Percentiles rank a stretch among this genome's conserved stretches.
phyloP scores from a whole-genome alignment of 2,329 filamentous ascomycete species.

The Verticillium tricorpus region DNA sequence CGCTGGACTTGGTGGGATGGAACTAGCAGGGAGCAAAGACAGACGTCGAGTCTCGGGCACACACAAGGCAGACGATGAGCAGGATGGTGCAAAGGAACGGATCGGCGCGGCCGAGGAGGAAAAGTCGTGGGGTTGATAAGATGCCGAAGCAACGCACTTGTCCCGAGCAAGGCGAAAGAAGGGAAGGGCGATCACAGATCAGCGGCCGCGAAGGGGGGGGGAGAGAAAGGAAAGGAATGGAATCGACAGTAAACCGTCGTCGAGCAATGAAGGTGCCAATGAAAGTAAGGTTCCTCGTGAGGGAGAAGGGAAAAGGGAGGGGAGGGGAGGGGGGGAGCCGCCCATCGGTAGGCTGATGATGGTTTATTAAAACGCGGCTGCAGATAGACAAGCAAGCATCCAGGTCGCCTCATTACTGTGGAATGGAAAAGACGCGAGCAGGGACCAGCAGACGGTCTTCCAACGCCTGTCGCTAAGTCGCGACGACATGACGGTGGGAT shows the following conservation, averaged over 20 bases:
- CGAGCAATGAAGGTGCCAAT: slow-evolving; percentile 11
- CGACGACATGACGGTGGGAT: not conserved
- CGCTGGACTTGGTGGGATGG: not conserved
- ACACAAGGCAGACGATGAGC: not conserved
- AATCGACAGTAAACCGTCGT: slow-evolving; percentile 11
- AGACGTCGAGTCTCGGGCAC: not conserved
- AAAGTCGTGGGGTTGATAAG: not conserved
- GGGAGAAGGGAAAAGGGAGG: slow-evolving; percentile 1
- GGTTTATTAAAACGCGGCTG: not conserved
- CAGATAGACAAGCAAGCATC: not conserved
- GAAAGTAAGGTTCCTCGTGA: slow-evolving; percentile 8
- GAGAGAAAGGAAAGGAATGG: slow-evolving; percentile 9
- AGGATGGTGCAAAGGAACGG: not conserved
- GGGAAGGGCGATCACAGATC: slow-evolving; percentile 13
- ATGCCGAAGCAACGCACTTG: not conserved
- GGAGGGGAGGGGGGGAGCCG: slow-evolving; percentile 1
- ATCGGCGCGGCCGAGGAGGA: not conserved
- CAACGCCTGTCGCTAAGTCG: not conserved
- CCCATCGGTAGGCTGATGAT: not conserved
- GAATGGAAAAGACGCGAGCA: not conserved
- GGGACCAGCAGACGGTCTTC: not conserved
- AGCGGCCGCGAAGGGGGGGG: not conserved
- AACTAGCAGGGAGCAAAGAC: not conserved
- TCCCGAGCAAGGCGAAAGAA: slow-evolving; percentile 2
- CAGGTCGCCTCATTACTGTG: not conserved